Evolutionary conservation across 2,329 filamentous ascomycete genomes (phyloP), one percentile per base, ranked within the genome.

Genomic region (Fusarium haematococcum): DNA sequence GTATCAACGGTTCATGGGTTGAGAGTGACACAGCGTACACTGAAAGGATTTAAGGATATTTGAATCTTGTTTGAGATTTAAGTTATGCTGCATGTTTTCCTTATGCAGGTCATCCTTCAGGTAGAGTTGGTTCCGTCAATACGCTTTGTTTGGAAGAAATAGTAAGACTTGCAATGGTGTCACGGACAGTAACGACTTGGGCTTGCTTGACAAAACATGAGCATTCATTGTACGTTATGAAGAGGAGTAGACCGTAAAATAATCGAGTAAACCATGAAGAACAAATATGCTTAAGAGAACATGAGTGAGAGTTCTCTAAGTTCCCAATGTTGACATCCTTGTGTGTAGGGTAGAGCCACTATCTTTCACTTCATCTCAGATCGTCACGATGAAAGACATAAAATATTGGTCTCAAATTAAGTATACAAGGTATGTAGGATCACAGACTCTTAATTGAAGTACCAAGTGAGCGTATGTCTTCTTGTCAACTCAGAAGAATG

Each of bases 141-240:
- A 11, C 10, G 10, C 9, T 11, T 7, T 2, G 25, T 7, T 52
- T 50, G 3, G 8, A 13, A 7, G 3, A 45, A 13, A 45, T 23
- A 1, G 10, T 14, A 2, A 30, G 16, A n/a, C 16, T n/a, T 7
- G 9, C 1, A 3, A 13, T n/a, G 0, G 10, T 30, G 23, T 25
- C 14, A 25, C 3, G 9, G 2, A 18, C 1, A 10, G 8, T 18
- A 25, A 16, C 1, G 5, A 18, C 23, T 5, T 9, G 16, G 14
- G 14, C 5, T 18, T 16, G 13, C 7, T 25, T 14, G 11, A 45
- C 1, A 45, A 13, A 43, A 13, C n/a, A 20, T 20, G 11, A 20
- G 23, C n/a, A 20, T 2, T 16, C 2, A 10, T 10, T 16, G 2
- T 14, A 7, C 14, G 2, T 16, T 37, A 6, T 7, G 2, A 2